Conservation (phyloP, 164 flowering plant genomes). For the Dillenia suffruticosa region DNA sequence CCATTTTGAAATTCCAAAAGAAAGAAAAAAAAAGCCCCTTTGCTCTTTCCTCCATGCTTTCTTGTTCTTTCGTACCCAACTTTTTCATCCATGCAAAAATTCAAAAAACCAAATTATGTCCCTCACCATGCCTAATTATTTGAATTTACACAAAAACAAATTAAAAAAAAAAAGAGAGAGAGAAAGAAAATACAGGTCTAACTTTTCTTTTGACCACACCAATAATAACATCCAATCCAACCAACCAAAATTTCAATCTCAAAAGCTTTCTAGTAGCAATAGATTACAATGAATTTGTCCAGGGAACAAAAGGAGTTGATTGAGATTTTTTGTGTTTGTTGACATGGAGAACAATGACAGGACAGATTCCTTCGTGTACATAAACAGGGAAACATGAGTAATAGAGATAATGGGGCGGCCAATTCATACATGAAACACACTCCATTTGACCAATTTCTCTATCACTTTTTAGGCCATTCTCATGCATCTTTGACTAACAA, state of each 20-base stretch:
- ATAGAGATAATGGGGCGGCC: too few relatives aligned
- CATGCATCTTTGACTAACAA: constrained; percentile 10
- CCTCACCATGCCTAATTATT: too few relatives aligned
- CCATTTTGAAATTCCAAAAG: too few relatives aligned
- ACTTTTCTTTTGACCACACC: constrained; percentile 12
- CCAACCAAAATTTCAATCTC: background rate
- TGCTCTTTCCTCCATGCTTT: too few relatives aligned
- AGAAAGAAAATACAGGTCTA: background rate
- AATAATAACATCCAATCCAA: background rate
- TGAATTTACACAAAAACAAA: too few relatives aligned
- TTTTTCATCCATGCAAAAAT: too few relatives aligned
- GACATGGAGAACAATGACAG: background rate
- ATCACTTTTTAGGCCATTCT: constrained; percentile 2
- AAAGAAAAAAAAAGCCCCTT: too few relatives aligned
- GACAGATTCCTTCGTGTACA: background rate
- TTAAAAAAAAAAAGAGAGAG: too few relatives aligned
- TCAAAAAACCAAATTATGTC: too few relatives aligned
- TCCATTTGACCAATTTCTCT: background rate
- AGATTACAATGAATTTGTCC: background rate
- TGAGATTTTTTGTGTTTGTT: constrained; percentile 5
- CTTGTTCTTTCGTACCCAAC: too few relatives aligned
- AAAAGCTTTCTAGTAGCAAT: too few relatives aligned
- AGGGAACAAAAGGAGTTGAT: constrained; percentile 9
- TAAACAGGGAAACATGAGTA: constrained; percentile 11
- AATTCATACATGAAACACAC: too few relatives aligned